phyloP scores from a whole-genome alignment of 441 rosid species.

The Populus hybrid region DNA sequence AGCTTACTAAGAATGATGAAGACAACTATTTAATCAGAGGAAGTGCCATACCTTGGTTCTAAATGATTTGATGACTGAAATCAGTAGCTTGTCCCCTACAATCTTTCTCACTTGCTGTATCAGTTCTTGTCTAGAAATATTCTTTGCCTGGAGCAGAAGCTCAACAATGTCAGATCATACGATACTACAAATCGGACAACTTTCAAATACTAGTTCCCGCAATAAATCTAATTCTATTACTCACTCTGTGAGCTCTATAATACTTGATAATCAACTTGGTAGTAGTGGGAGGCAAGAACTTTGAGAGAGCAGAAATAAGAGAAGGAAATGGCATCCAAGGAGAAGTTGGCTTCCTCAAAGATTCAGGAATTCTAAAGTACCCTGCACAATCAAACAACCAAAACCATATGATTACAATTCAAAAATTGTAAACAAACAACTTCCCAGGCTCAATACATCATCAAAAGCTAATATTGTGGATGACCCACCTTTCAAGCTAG shows the following conservation, averaged over 20 bases:
- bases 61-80: slow-evolving; percentile 56
- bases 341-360: slow-evolving; percentile 40
- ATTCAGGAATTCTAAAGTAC: slow-evolving; percentile 21
- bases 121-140: slow-evolving; percentile 57
- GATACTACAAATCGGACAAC: background rate
- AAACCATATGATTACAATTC: slow-evolving; percentile 2
- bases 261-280: slow-evolving; percentile 45
- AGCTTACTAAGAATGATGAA: background rate
- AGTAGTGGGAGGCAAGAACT: slow-evolving; percentile 48
- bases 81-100: slow-evolving; percentile 71
- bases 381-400: slow-evolving; percentile 32
- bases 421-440: background rate
- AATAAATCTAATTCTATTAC: slow-evolving; percentile 9
- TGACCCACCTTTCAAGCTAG: slow-evolving; percentile 42
- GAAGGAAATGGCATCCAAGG: slow-evolving; percentile 79
- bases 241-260: slow-evolving; percentile 54
- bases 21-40: background rate
- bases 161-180: slow-evolving; percentile 5
- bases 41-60: slow-evolving; percentile 41
- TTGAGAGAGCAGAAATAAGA: slow-evolving; percentile 56
- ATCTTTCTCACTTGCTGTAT: slow-evolving; percentile 50
- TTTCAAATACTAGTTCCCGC: background rate
- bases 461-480: background rate
- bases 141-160: slow-evolving; percentile 44
- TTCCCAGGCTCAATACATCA: background rate